Evolutionary conservation across 164 flowering plant genomes (phyloP), one percentile per base, ranked within the genome.

Genomic region (Cinnamomum micranthum): DNA sequence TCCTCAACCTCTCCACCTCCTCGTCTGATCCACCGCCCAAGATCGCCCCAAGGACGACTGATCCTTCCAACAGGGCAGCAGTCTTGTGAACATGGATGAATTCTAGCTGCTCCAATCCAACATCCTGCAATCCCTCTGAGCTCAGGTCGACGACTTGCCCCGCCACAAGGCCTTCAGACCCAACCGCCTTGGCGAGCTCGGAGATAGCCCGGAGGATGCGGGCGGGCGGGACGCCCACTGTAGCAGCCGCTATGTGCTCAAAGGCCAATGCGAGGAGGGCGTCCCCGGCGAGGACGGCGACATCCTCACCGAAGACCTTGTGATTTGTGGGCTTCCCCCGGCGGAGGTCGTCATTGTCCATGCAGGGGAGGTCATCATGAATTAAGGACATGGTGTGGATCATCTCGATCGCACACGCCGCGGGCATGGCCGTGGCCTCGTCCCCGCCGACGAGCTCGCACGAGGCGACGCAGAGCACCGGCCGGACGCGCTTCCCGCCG

Each of bases 361-460:
- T 90, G 65, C 97, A 90, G 0, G 97, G 94, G 25, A 92, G 84
- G 33, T 92, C 97, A 65, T 92, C 94, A 68, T 92, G 97, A 69
- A 92, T 90, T 15, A 92, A 69, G 3, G 92, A 89, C 97, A 90
- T 92, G 73, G 97, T 90, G 80, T 90, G 97, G 19, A 92, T 90
- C 94, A 92, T 92, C 81, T 92, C 97, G 2, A 89, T 85, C 0
- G 92, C 91, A 68, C 94, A 89, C 2, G 97, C 97, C 0, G 91
- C 80, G 0, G 97, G 88, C 92, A 90, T 87, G 3, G 92, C 92
- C 47, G 75, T 70, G 27, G 79, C 66, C 63, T 86, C 86, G 2
- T 62, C 35, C 15, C 94, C 97, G 14, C 97, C 97, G 19, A 89
- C 90, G 17, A 92, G 86, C 78, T 89, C 97, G 63, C 94, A 86